Percentiles rank a stretch among this genome's conserved stretches.
These are phyloP conservation scores for Hypoxylon cercidicola DNA, from an alignment of 495 filamentous ascomycete genomes.

Conservation along the genomic window DNA sequence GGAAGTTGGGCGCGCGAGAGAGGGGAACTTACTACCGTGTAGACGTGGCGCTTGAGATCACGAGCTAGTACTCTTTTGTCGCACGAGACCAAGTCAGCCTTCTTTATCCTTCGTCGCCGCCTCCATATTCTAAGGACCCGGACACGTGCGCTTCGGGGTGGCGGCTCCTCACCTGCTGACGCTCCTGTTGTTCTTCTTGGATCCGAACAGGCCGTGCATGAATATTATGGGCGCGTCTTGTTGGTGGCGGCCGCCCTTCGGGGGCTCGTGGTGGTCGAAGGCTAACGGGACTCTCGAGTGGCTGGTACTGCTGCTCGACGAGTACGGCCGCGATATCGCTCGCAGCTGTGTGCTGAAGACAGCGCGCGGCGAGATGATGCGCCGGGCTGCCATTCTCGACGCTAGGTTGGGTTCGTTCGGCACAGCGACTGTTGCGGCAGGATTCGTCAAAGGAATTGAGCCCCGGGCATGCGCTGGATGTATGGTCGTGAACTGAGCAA, in stretches of 20 bases:
- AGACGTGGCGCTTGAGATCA: conserved; percentile 83
- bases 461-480: neutral
- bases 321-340: conserved; percentile 32
- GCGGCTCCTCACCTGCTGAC: conserved; percentile 85
- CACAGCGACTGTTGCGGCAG: too few relatives aligned
- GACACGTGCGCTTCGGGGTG: neutral
- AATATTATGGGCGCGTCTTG: conserved; percentile 79
- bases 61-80: conserved; percentile 79
- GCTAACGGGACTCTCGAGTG: conserved; percentile 54
- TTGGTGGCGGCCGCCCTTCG: conserved; percentile 47
- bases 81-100: too few relatives aligned
- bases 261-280: conserved; percentile 68
- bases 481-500: neutral
- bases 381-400: conserved; percentile 30
- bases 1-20: neutral
- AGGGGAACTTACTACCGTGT: conserved; percentile 73
- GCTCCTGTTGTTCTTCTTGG: conserved; percentile 93
- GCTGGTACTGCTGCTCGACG: conserved; percentile 6
- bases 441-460: conserved; percentile 5
- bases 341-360: conserved; percentile 14
- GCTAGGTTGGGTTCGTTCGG: neutral
- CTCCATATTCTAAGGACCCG: neutral
- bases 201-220: conserved; percentile 94
- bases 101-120: neutral
- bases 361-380: conserved; percentile 33